Evolutionary conservation across 148 eudicot genomes (phyloP), one percentile per base, ranked within the genome.

Genomic region (Drosera capensis): DNA sequence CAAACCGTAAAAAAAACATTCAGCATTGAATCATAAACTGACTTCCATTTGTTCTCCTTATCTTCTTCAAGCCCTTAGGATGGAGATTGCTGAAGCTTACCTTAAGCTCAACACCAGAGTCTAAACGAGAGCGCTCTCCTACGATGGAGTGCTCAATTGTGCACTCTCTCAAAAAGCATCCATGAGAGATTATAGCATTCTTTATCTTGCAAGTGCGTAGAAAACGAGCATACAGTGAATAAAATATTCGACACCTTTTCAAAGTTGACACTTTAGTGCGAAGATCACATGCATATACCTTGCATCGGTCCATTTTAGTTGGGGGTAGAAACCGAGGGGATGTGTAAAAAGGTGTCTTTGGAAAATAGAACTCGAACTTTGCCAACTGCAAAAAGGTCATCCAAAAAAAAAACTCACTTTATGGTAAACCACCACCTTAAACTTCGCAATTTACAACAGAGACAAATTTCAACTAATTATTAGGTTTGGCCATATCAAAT

Each of bases 311-410:
- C 51, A 92, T 72, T 56, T 85, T 92, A 19, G 94, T 71, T 15
- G 99, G 99, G 36, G 99, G 99, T 48, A 92, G 46, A 72, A 92
- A 92, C 22, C 73, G 50, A 11, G 95, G 99, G 30, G 95, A 85
- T 37, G 99, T 92, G 70, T 70, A 92, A 62, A 92, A 68, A 15
- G 99, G 99, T 49, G 95, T 85, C 63, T 92, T 79, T 20, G 99
- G 88, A 52, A 85, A 82, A 51, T 92, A 78, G 56, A 92, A 85
- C 47, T 85, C 74, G 42, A 85, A 92, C 50, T 63, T 85, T 6
- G 95, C 80, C 14, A 40, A 49, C 99, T 90, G 76, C 69, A 52
- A 16, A 22, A 28, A 13, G 23, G 38, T 26, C 5, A 45, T 14
- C 13, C 19, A n/a, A n/a, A n/a, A n/a, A n/a, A n/a, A n/a, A n/a